Percentiles rank a stretch among this genome's conserved stretches.
Conservation (phyloP, 2,329 filamentous ascomycete species). For the Ophiostoma quercus region DNA sequence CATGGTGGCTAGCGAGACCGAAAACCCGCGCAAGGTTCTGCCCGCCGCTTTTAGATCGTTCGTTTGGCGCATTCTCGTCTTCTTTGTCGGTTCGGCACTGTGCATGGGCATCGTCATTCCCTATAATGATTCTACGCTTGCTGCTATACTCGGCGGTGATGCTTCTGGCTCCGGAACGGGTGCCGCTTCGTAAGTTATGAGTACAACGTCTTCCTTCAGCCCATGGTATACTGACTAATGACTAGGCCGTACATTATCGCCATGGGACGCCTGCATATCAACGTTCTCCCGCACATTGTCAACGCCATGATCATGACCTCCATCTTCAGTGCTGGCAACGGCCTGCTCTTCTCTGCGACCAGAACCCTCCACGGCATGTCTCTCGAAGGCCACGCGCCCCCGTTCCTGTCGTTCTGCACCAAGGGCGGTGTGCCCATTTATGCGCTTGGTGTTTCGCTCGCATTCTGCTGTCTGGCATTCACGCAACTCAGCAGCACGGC, state of each 20-base stretch:
- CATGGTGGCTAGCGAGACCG: conserved; percentile 48
- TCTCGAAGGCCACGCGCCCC: conserved; percentile 50
- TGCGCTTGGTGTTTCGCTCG: conserved; percentile 45
- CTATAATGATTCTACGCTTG: conserved; percentile 52
- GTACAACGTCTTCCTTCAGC: background rate
- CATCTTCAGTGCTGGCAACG: conserved; percentile 58
- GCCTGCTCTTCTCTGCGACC: conserved; percentile 57
- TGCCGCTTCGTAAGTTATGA: conserved; percentile 36
- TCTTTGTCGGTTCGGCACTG: conserved; percentile 62
- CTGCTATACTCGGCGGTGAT: conserved; percentile 46
- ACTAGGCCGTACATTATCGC: conserved; percentile 43
- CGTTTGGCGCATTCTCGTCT: conserved; percentile 59
- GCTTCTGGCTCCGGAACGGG: conserved; percentile 46
- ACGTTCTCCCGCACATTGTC: conserved; percentile 53
- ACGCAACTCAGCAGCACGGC: conserved; percentile 51
- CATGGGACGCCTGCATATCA: conserved; percentile 53
- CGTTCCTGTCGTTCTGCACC: conserved; percentile 49
- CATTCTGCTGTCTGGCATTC: conserved; percentile 60
- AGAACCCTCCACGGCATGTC: conserved; percentile 57
- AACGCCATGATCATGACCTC: conserved; percentile 57
- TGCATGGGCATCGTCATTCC: conserved; percentile 58
- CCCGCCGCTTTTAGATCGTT: conserved; percentile 61
- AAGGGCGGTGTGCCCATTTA: conserved; percentile 58
- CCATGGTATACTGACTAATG: background rate
- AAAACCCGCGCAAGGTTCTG: conserved; percentile 54